Conservation (phyloP, 495 filamentous ascomycete species). For the Penicillium bialowiezense region DNA sequence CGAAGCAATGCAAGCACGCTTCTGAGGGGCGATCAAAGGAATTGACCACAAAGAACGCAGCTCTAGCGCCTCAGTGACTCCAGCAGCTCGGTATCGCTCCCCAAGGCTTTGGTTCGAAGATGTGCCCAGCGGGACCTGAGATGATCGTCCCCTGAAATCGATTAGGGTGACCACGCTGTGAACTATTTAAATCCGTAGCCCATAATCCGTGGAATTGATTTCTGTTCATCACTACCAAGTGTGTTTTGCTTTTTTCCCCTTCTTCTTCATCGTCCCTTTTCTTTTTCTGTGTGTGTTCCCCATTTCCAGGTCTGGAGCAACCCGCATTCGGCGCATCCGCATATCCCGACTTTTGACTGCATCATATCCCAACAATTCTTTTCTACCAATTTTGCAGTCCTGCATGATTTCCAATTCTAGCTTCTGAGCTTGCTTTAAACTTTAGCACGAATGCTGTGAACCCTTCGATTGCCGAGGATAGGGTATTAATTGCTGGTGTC, state of each 20-base stretch:
- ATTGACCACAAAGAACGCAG: constrained; percentile 10
- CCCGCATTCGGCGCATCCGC: constrained; percentile 29
- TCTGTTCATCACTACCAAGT: too few relatives aligned
- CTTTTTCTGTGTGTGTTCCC: constrained; percentile 11
- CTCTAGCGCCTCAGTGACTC: neutral
- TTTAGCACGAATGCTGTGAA: constrained; percentile 14
- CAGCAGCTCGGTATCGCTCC: neutral
- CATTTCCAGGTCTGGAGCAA: constrained; percentile 9
- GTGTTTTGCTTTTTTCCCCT: neutral
- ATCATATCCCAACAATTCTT: constrained; percentile 17
- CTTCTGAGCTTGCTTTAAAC: neutral
- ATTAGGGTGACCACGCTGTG: neutral
- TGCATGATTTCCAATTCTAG: neutral
- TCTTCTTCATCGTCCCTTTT: constrained; percentile 1
- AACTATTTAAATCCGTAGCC: constrained; percentile 7
- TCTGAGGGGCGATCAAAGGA: constrained; percentile 5
- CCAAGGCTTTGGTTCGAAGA: constrained; percentile 1
- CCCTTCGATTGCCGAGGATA: constrained; percentile 5
- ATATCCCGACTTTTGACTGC: constrained; percentile 18
- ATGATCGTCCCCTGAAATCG: constrained; percentile 3
- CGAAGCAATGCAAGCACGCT: constrained; percentile 15
- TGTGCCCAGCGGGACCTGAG: neutral
- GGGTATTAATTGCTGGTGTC: constrained; percentile 4
- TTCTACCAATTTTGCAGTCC: neutral
- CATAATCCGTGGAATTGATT: neutral